Base-by-base conservation (phyloP, 345 rosid genomes). In the Adansonia digitata region DNA sequence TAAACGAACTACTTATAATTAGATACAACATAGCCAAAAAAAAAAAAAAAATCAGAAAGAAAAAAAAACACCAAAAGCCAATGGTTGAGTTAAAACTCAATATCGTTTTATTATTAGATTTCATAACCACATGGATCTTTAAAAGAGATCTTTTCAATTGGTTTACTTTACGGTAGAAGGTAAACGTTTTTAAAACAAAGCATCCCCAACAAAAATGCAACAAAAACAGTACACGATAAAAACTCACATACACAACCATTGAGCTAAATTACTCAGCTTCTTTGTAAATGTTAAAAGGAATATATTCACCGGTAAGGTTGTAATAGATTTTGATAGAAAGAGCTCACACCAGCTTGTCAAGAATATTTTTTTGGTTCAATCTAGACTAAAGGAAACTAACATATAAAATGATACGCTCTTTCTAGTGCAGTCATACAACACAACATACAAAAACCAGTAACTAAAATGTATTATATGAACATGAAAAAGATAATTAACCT, bases 1-100 rank as follows among this genome's bases (percentile, higher is more conserved):
- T 72, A 70, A 61, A 13, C n/a, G 57, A 76, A 39, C n/a, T 73
- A 65, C 22, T n/a, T 75, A 31, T 53, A 78, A 26, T 56, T 18
- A 61, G 18, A 76, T 53, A 59, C n/a, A n/a, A n/a, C n/a, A n/a
- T n/a, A n/a, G n/a, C n/a, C n/a, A n/a, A n/a, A n/a, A n/a, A 42
- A 52, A 49, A 65, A 42, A 2, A 34, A 37, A 71, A 34, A 22
- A 15, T 71, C 35, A 55, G 35, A 27, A 34, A 3, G 69, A 46
- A 20, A 9, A n/a, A 46, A 20, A 20, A 63, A 70, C 26, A 77
- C 10, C 29, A 56, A 51, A 52, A 27, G 37, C 56, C 27, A 31
- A 14, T 1, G 26, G 59, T 12, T 14, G 20, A 51, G 73, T 52
- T 48, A n/a, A 29, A 71, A 52, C 24, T 35, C 46, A 5, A 52